Evolutionary conservation across 345 rosid species (phyloP).

Genomic region (Salix caprea): DNA sequence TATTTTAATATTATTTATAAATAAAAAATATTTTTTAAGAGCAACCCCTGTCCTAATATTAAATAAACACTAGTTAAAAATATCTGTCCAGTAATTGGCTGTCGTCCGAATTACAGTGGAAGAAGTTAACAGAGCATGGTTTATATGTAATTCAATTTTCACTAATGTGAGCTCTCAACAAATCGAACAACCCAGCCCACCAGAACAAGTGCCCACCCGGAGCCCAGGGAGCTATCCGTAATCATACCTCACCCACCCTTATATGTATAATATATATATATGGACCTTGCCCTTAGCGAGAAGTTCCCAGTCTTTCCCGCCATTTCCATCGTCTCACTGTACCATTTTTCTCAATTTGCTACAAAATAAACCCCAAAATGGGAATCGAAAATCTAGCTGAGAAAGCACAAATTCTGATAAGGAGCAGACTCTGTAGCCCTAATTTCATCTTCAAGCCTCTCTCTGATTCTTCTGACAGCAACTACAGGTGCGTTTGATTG

Average conservation of each 20-base stretch:
- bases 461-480: conserved; percentile 60
- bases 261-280: too few relatives aligned
- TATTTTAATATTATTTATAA: too few relatives aligned
- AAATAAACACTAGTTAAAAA: too few relatives aligned
- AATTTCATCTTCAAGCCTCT: conserved; percentile 57
- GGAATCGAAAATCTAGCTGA: conserved; percentile 12
- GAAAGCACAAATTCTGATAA: conserved; percentile 38
- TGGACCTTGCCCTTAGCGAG: neutral
- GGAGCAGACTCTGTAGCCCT: conserved; percentile 64
- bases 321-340: neutral
- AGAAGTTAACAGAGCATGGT: too few relatives aligned
- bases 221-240: neutral
- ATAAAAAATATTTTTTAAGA: too few relatives aligned
- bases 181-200: neutral
- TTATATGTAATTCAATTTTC: neutral
- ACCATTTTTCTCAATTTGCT: neutral
- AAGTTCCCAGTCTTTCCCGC: conserved; percentile 1
- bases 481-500: conserved; percentile 53
- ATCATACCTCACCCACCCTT: too few relatives aligned
- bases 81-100: too few relatives aligned
- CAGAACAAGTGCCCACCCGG: neutral
- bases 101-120: too few relatives aligned
- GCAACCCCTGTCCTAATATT: too few relatives aligned
- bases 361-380: neutral
- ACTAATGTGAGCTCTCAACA: neutral